Conservation (phyloP, 768 basidiomycete species). For the Krasilnikovozyma curviuscula region DNA sequence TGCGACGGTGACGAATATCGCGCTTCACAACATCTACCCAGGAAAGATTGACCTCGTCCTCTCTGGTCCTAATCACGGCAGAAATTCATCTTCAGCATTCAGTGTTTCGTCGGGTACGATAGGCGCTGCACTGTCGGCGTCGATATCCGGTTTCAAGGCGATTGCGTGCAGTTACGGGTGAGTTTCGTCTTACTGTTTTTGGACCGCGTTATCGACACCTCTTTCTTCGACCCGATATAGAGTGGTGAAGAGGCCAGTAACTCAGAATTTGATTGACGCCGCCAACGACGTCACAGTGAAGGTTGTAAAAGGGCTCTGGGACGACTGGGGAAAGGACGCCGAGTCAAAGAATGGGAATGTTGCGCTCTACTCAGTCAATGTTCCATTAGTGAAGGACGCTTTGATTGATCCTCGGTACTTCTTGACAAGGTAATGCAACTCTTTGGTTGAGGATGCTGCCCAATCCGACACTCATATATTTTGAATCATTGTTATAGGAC, state of each 20-base stretch:
- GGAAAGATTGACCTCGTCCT: conserved; percentile 68
- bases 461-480: neutral
- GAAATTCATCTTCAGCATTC: conserved; percentile 49
- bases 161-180: conserved; percentile 9
- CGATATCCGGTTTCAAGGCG: conserved; percentile 27
- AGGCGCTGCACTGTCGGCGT: conserved; percentile 67
- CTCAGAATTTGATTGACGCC: conserved; percentile 40
- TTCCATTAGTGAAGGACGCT: conserved; percentile 56
- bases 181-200: too few relatives aligned
- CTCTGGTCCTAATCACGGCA: conserved; percentile 25
- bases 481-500: neutral
- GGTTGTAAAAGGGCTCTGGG: conserved; percentile 57
- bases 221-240: too few relatives aligned
- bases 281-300: conserved; percentile 48
- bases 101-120: conserved; percentile 79
- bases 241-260: conserved; percentile 50
- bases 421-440: conserved; percentile 9
- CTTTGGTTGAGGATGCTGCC: neutral
- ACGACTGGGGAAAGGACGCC: conserved; percentile 59
- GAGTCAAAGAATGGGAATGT: conserved; percentile 24
- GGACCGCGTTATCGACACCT: too few relatives aligned
- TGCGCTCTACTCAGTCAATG: conserved; percentile 43
- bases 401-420: conserved; percentile 23
- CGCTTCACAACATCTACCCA: conserved; percentile 68
- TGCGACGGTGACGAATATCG: conserved; percentile 79